phyloP scores from a whole-genome alignment of 2,329 filamentous ascomycete species.

The Magnaporthiopsis incrustans region DNA sequence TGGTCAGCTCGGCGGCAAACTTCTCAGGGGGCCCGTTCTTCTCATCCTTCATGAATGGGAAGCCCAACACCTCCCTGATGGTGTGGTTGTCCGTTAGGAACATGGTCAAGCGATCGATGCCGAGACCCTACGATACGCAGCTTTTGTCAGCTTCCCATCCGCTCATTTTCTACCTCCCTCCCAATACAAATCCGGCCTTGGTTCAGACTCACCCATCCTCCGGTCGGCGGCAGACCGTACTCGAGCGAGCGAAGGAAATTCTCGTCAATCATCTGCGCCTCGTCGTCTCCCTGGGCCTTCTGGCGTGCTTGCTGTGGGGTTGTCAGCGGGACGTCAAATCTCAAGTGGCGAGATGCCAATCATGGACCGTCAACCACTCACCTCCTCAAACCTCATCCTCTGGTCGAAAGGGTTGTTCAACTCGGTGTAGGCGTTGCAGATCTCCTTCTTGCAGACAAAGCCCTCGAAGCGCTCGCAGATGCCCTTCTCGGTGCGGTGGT shows the following conservation, averaged over 20 bases:
- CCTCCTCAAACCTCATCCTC: conserved; percentile 78
- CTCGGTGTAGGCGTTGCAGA: conserved; percentile 95
- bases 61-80: conserved; percentile 92
- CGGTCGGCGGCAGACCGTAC: conserved; percentile 69
- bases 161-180: not conserved
- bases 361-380: too few species aligned
- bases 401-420: conserved; percentile 97
- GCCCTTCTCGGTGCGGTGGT: conserved; percentile 72
- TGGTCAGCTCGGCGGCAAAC: conserved; percentile 27
- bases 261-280: conserved; percentile 93
- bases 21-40: conserved; percentile 39
- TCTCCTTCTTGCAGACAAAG: conserved; percentile 96
- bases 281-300: conserved; percentile 94
- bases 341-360: too few species aligned
- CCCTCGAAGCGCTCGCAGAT: conserved; percentile 96
- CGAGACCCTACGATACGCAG: conserved; percentile 55
- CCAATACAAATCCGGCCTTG: not conserved
- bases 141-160: not conserved
- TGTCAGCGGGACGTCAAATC: not conserved
- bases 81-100: conserved; percentile 84
- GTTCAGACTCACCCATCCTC: conserved; percentile 56
- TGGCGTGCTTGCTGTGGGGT: conserved; percentile 64
- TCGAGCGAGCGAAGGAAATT: conserved; percentile 88
- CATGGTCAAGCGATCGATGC: conserved; percentile 62
- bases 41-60: conserved; percentile 97